These are phyloP conservation scores for Alloteropsis semialata DNA, from an alignment of 176 grass and related monocot genomes.

Conservation along the genomic window DNA sequence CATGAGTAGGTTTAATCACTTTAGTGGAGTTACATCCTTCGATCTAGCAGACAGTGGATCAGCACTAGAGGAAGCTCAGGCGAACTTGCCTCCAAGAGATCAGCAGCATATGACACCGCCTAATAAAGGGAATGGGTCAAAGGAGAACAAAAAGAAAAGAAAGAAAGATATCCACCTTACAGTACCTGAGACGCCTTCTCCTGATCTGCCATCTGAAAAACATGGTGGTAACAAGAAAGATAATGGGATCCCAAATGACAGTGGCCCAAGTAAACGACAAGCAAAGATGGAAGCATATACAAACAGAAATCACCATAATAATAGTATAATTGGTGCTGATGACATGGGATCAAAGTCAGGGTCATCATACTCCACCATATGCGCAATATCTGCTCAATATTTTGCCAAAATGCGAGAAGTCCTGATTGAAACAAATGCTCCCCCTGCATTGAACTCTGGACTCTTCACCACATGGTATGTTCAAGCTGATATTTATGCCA, in stretches of 20 bases:
- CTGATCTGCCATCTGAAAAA: conserved; percentile 72
- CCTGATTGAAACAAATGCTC: conserved; percentile 85
- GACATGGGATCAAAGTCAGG: conserved; percentile 67
- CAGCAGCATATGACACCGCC: conserved; percentile 77
- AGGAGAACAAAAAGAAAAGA: too few species aligned
- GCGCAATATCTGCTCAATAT: conserved; percentile 80
- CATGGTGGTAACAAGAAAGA: conserved; percentile 91
- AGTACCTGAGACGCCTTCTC: conserved; percentile 96
- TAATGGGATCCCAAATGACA: conserved; percentile 59
- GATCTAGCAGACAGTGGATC: conserved; percentile 70
- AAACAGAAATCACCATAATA: conserved; percentile 63
- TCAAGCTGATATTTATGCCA: background rate
- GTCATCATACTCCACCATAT: conserved; percentile 79
- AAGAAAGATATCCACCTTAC: conserved; percentile 91
- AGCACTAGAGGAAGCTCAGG: conserved; percentile 54
- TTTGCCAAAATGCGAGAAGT: conserved; percentile 93
- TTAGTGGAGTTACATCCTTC: conserved; percentile 55
- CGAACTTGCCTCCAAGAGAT: conserved; percentile 86
- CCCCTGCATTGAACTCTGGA: conserved; percentile 85
- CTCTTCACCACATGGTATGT: conserved; percentile 92
- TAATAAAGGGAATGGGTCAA: conserved; percentile 64
- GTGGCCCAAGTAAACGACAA: conserved; percentile 75
- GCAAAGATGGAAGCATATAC: conserved; percentile 59
- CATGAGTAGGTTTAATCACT: conserved; percentile 55
- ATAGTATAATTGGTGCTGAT: conserved; percentile 47